Evolutionary conservation across 2,329 filamentous ascomycete species (phyloP), one percentile per base, ranked within the genome.

Genomic region (Leptographium flavum): DNA sequence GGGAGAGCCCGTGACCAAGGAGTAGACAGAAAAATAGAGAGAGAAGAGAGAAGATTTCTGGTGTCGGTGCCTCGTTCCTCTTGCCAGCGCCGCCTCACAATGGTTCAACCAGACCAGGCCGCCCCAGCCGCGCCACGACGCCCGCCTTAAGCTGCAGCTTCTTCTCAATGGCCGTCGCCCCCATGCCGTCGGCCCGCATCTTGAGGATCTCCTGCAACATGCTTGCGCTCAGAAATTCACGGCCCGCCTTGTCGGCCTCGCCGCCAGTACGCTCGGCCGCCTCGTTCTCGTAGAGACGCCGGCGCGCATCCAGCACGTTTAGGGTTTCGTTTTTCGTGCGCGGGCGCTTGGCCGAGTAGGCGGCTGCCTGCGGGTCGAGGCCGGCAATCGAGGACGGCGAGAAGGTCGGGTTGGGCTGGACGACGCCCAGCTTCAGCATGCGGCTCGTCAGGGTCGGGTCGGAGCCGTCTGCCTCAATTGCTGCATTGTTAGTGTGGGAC

Each of bases 351-450:
- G 45, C 48, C 4, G 28, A 53, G 45, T 31, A 21, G 15, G 30
- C 25, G 1, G 37, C 21, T n/a, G 25, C 32, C 22, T 10, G 21
- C 3, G 19, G 25, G 41, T 30, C 31, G 10, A 15, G 33, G 41
- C 32, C 47, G 8, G 63, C 70, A 2, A 61, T 71, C 8, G 71
- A 75, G 2, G 70, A 73, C 22, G 68, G 62, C 6, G 71, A 75
- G 39, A 64, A 68, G 5, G 69, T 73, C 27, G 73, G 71, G 50
- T 69, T 71, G 5, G 73, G 71, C 39, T 71, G 64, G 9, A 65
- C 72, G 27, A 74, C 61, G 54, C 73, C 73, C 66, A 77, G 74
- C 49, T 71, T 59, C 71, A 67, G 57, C 73, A 76, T 49, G 60
- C 66, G 17, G 60, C 54, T 43, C 58, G 53, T 28, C n/a, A 50